These are phyloP conservation scores for Gilbertella persicaria DNA, from an alignment of 371 early-diverging fungal genomes.

Conservation along the genomic window DNA sequence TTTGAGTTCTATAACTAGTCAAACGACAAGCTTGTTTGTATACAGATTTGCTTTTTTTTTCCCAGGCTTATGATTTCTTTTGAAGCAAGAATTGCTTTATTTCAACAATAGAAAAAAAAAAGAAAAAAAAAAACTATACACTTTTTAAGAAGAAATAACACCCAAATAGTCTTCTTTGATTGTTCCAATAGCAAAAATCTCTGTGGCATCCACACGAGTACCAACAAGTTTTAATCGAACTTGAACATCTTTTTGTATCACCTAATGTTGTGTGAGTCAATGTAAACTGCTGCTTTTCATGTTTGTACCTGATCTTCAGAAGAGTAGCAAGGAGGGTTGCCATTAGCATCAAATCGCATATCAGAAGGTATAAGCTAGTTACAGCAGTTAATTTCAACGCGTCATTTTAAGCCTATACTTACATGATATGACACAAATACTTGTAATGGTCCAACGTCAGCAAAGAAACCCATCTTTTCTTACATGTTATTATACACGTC, in stretches of 20 bases:
- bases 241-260: constrained; percentile 86
- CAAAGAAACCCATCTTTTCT: constrained; percentile 93
- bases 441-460: constrained; percentile 95
- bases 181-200: constrained; percentile 94
- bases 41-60: neutral
- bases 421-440: constrained; percentile 96
- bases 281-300: no score
- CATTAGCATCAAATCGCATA: constrained; percentile 87
- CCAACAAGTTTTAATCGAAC: constrained; percentile 95
- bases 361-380: constrained; percentile 84
- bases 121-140: neutral
- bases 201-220: constrained; percentile 90
- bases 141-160: constrained; percentile 48
- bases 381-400: neutral
- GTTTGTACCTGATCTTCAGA: constrained; percentile 78
- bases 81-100: neutral
- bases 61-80: neutral
- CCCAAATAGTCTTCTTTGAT: constrained; percentile 97
- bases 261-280: no score
- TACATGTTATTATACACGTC: no score
- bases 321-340: constrained; percentile 84
- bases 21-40: no score
- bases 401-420: constrained; percentile 5
- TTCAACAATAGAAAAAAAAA: neutral
- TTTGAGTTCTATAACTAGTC: no score